phyloP scores from a whole-genome alignment of 441 rosid species.

The Dalechampia spathulata region DNA sequence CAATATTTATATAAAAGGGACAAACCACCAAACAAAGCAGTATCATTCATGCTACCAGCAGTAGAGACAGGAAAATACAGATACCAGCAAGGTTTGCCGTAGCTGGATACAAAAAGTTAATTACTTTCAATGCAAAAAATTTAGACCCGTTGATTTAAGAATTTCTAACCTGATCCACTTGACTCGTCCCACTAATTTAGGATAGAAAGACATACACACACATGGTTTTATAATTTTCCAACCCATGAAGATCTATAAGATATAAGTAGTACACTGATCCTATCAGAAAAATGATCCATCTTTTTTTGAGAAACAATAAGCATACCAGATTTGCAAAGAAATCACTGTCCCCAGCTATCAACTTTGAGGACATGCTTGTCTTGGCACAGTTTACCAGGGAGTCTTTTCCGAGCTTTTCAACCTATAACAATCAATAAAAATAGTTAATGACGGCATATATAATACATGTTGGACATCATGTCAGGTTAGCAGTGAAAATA shows the following conservation, averaged over 20 bases:
- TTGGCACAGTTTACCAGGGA: slow-evolving; percentile 91
- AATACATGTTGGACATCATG: not conserved
- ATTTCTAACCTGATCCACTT: not conserved
- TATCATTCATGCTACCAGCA: too few species aligned
- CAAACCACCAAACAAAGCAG: too few species aligned
- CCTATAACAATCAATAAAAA: slow-evolving; percentile 31
- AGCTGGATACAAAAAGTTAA: not conserved
- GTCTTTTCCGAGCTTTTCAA: slow-evolving; percentile 93
- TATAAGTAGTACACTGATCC: not conserved
- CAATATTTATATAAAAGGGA: too few species aligned
- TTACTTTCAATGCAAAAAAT: not conserved
- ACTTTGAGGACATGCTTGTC: slow-evolving; percentile 98
- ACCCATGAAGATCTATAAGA: not conserved
- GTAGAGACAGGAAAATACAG: not conserved
- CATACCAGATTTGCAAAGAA: slow-evolving; percentile 90
- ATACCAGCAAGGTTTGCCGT: not conserved
- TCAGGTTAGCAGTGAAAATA: not conserved
- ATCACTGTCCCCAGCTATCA: slow-evolving; percentile 88
- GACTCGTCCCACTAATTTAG: not conserved
- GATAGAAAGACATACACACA: not conserved
- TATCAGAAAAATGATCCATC: not conserved
- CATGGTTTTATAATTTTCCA: not conserved
- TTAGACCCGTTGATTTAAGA: not conserved
- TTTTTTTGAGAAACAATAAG: not conserved
- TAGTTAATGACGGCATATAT: not conserved